Evolutionary conservation across 1,284 basidiomycete species (phyloP).

Genomic region (Microbotryum scabiosae): DNA sequence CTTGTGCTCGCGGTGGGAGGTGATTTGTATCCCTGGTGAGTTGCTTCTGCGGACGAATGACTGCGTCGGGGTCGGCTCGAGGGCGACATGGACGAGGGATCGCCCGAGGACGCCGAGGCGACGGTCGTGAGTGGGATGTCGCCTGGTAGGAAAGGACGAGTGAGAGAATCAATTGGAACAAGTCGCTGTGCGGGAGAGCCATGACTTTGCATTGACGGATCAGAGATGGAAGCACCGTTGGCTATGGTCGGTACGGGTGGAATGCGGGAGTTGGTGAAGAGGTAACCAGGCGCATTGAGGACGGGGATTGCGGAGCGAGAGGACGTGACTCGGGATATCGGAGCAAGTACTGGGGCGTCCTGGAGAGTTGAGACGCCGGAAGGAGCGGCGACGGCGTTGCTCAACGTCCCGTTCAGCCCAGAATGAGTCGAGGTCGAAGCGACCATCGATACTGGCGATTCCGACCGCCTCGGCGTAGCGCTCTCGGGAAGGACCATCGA

Average conservation of each 20-base stretch:
- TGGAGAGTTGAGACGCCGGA: background rate
- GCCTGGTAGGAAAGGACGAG: constrained; percentile 1
- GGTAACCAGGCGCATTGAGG: constrained; percentile 14
- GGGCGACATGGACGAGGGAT: no score
- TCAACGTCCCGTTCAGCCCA: no score
- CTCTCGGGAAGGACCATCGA: no score
- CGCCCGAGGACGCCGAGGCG: no score
- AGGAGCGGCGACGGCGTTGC: background rate
- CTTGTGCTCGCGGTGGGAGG: no score
- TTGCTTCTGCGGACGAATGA: no score
- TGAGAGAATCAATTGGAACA: constrained; percentile 7
- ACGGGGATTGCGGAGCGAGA: constrained; percentile 6
- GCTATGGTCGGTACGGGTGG: background rate
- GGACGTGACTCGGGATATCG: background rate
- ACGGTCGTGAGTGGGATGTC: no score
- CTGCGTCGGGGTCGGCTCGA: no score
- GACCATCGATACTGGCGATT: constrained; percentile 6
- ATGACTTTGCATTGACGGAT: no score
- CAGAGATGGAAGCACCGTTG: no score
- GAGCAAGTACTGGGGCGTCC: background rate
- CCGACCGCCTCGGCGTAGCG: background rate
- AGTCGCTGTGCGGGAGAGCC: background rate
- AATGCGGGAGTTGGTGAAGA: constrained; percentile 16
- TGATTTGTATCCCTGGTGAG: no score
- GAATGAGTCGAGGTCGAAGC: no score